Evolutionary conservation across 331 rosid genomes (phyloP).

Genomic region (Phaseolus coccineus): DNA sequence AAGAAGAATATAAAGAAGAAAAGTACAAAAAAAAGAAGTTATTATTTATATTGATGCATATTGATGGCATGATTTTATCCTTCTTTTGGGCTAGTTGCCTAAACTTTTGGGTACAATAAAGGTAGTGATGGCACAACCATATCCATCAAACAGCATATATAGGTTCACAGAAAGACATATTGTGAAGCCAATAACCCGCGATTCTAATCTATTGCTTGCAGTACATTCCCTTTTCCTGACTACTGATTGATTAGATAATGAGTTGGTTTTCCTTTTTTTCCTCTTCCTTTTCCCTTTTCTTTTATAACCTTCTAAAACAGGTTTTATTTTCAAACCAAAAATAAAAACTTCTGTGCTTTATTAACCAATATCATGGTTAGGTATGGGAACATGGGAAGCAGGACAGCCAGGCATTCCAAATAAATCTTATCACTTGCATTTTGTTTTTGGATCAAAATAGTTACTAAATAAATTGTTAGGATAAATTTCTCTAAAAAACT

Average conservation of each 20-base stretch:
- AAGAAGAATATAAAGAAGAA: not conserved
- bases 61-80: conserved; percentile 46
- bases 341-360: not conserved
- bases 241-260: conserved; percentile 40
- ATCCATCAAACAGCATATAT: conserved; percentile 37
- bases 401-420: conserved; percentile 14
- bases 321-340: not conserved
- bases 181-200: conserved; percentile 46
- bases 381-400: not conserved
- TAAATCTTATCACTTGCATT: not conserved
- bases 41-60: conserved; percentile 25
- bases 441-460: too few relatives aligned
- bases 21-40: not conserved
- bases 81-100: conserved; percentile 50
- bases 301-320: not conserved
- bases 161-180: conserved; percentile 51
- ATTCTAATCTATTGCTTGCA: conserved; percentile 50
- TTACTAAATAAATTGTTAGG: too few relatives aligned
- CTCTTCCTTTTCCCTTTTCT: not conserved
- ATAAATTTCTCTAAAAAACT: too few relatives aligned
- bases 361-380: conserved; percentile 31
- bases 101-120: conserved; percentile 56
- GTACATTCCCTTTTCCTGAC: conserved; percentile 49
- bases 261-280: conserved; percentile 26
- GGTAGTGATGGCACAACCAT: conserved; percentile 30